Percentiles rank a stretch among this genome's conserved stretches.
phyloP scores from a whole-genome alignment of 257 asterid genomes.

The Nicotiana noctiflora region DNA sequence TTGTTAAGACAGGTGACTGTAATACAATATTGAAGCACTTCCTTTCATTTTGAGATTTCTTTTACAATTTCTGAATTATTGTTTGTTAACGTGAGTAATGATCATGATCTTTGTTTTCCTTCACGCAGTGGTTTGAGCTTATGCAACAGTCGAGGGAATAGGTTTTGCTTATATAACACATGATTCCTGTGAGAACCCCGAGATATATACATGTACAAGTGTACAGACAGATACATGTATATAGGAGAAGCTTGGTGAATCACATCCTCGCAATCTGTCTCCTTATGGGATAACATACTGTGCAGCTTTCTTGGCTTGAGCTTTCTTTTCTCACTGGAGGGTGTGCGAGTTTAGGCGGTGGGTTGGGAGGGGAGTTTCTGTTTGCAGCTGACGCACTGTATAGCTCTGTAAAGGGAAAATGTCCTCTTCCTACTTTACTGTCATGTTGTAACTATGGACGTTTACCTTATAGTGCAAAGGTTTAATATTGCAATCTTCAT shows the following conservation, averaged over 20 bases:
- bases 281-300: not conserved
- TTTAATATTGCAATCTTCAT: not conserved
- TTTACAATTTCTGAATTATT: not conserved
- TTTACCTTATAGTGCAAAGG: not conserved
- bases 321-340: not conserved
- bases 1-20: slow-evolving; percentile 73
- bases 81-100: not conserved
- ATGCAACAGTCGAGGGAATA: slow-evolving; percentile 62
- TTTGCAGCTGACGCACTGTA: not conserved
- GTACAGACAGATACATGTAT: slow-evolving; percentile 11
- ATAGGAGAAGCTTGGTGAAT: not conserved
- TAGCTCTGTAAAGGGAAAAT: not conserved
- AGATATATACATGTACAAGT: slow-evolving; percentile 16
- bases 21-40: not conserved
- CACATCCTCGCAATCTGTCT: not conserved
- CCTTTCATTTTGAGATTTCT: not conserved
- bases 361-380: not conserved
- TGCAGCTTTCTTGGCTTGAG: not conserved
- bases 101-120: not conserved
- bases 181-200: not conserved
- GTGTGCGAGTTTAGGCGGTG: not conserved
- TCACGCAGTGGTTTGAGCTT: slow-evolving; percentile 89
- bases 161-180: not conserved
- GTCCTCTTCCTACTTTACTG: not conserved
- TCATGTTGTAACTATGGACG: not conserved